phyloP scores from a whole-genome alignment of 441 rosid species.

The Pelargonium cotyledonis region DNA sequence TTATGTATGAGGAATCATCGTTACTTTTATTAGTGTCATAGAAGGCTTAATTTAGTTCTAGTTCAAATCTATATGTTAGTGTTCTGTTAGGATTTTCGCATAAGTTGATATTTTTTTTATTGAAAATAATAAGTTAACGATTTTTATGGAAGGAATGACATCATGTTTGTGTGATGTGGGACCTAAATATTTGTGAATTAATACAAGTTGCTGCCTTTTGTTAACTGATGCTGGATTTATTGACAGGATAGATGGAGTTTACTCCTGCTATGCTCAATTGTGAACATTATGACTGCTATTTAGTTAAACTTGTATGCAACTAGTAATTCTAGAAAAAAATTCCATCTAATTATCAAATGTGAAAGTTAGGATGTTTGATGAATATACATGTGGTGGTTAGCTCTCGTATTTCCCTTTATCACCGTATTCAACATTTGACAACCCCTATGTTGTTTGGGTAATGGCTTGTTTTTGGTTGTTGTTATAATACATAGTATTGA shows the following conservation, averaged over 20 bases:
- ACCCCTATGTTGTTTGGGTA: not conserved
- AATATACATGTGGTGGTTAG: not conserved
- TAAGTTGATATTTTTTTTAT: too few species aligned
- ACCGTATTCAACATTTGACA: too few species aligned
- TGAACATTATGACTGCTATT: not conserved
- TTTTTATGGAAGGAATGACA: too few species aligned
- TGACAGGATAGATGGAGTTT: too few species aligned
- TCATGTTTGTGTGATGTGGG: too few species aligned
- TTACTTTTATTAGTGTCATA: not conserved
- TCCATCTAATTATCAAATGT: not conserved
- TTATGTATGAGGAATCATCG: not conserved
- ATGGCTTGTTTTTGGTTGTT: conserved; percentile 10
- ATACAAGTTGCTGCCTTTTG: too few species aligned
- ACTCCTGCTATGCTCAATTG: too few species aligned
- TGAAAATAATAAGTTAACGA: too few species aligned
- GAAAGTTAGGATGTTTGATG: not conserved
- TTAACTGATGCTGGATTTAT: too few species aligned
- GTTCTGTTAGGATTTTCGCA: too few species aligned
- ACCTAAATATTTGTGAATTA: too few species aligned
- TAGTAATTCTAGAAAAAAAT: not conserved
- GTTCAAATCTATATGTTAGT: not conserved
- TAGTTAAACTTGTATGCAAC: not conserved
- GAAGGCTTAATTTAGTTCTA: not conserved
- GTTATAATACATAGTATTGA: not conserved
- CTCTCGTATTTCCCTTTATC: not conserved